Conservation (phyloP, 139 green algal species). For the Chlorella sp. region DNA sequence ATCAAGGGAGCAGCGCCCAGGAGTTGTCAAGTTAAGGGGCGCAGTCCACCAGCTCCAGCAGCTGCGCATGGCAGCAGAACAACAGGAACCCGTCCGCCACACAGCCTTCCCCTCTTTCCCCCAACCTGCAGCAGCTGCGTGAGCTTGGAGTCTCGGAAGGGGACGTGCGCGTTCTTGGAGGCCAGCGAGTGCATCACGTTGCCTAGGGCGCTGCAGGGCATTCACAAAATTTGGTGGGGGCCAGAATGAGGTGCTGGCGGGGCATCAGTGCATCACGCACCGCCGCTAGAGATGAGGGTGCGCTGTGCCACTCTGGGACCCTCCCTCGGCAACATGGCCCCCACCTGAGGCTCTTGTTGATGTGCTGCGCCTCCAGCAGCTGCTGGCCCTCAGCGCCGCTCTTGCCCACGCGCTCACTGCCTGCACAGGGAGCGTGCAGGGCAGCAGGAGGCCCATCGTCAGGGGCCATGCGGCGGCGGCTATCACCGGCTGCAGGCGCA, state of each 20-base stretch:
- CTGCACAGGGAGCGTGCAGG: conserved; percentile 21
- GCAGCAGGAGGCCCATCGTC: too few species aligned
- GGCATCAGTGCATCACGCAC: too few species aligned
- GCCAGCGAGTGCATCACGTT: conserved; percentile 87
- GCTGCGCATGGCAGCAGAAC: too few species aligned
- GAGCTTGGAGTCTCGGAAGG: conserved; percentile 94
- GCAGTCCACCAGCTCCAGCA: too few species aligned
- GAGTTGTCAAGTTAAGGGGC: too few species aligned
- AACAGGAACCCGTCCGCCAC: not conserved
- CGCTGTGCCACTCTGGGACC: too few species aligned
- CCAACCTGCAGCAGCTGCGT: conserved; percentile 84
- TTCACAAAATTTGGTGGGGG: too few species aligned
- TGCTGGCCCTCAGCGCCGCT: conserved; percentile 81
- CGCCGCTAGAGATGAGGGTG: too few species aligned
- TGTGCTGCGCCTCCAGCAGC: conserved; percentile 93
- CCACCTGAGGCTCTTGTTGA: conserved; percentile 86
- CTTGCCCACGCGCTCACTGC: conserved; percentile 88
- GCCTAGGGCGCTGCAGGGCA: conserved; percentile 30
- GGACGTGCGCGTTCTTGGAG: conserved; percentile 77
- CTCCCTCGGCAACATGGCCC: not conserved
- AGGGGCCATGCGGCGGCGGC: too few species aligned
- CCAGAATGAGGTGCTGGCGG: too few species aligned
- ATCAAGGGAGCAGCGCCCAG: not conserved
- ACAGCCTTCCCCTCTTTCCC: too few species aligned
- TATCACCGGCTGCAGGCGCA: too few species aligned